These are phyloP conservation scores for Neurospora sp. DNA, from an alignment of 2,329 filamentous ascomycete genomes.

Conservation along the genomic window DNA sequence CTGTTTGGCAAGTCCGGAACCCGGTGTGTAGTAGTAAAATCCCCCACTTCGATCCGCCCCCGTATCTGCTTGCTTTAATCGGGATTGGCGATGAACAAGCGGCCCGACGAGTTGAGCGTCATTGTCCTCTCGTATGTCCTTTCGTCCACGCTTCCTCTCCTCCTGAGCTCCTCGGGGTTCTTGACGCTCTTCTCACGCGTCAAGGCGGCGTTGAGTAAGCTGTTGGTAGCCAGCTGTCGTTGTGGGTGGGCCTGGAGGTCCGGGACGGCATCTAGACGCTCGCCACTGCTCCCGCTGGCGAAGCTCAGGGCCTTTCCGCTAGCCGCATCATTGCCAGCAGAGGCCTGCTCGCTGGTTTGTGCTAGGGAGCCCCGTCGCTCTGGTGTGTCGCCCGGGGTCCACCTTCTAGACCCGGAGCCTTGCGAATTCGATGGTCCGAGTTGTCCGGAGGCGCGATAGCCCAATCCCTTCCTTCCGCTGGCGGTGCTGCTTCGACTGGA, in stretches of 20 bases:
- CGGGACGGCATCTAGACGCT: conserved; percentile 50
- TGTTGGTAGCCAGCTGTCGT: conserved; percentile 47
- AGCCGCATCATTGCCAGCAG: conserved; percentile 30
- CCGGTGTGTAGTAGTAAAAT: neutral
- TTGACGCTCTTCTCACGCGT: conserved; percentile 57
- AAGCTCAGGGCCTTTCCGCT: conserved; percentile 41
- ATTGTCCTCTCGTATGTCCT: conserved; percentile 70
- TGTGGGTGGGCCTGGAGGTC: conserved; percentile 37
- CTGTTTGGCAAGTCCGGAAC: neutral
- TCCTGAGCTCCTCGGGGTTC: conserved; percentile 59
- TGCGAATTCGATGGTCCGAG: conserved; percentile 21
- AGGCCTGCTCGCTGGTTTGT: conserved; percentile 28
- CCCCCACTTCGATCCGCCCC: neutral
- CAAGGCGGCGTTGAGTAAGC: conserved; percentile 44
- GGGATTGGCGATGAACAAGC: conserved; percentile 79
- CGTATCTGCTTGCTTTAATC: conserved; percentile 31
- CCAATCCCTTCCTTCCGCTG: conserved; percentile 38
- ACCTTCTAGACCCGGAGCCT: conserved; percentile 29
- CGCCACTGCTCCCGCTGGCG: conserved; percentile 45
- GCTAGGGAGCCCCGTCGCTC: conserved; percentile 44
- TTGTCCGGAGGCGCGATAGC: conserved; percentile 42
- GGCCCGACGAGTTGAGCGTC: conserved; percentile 56
- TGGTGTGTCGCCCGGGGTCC: conserved; percentile 46
- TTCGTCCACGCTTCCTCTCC: conserved; percentile 77
- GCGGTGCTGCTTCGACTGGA: conserved; percentile 62